Evolutionary conservation across 495 filamentous ascomycete genomes (phyloP), one percentile per base, ranked within the genome.

Genomic region (Amniculicola lignicola): DNA sequence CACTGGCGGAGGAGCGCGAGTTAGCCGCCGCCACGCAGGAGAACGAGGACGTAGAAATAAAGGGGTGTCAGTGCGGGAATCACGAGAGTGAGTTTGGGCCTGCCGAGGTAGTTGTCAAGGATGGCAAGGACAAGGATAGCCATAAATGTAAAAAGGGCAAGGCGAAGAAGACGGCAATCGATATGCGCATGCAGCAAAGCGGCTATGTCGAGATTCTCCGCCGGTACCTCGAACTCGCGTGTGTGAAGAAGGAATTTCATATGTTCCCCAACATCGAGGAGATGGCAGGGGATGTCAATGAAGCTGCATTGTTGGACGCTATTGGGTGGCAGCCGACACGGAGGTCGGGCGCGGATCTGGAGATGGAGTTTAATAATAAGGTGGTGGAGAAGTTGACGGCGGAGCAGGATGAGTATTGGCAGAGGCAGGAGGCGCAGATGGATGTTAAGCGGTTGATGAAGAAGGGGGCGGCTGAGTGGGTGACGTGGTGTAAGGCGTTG

Each of bases 281-380:
- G 4, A 19, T 19, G 22, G 22, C 19, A 10, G 40, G 35, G 10
- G 54, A 62, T 25, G 25, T 50, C 1, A 65, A 59, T 16, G 71
- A 74, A 44, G 61, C 46, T 0, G 64, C 71, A 12, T 65, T 70
- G 3, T 47, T 74, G 29, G 59, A 69, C 18, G 68, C 71, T 0
- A 72, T 74, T 51, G 71, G 71, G 7, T 74, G 71, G 71, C 47
- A 61, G n/a, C 68, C 71, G 9, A 56, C 55, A n/a, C 52, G 47
- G 21, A 62, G 71, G 5, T 28, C 7, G 18, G 56, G 51, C 22
- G 50, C 54, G 57, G 70, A 73, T 44, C 67, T 69, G 56, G 71
- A 73, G 41, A 35, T 62, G 33, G 53, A 62, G 14, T 42, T 40
- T 14, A 53, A 54, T 27, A 49, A 36, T 11, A 14, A 22, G 21